phyloP scores from a whole-genome alignment of 2,329 filamentous ascomycete species.

The Curvularia lunata region DNA sequence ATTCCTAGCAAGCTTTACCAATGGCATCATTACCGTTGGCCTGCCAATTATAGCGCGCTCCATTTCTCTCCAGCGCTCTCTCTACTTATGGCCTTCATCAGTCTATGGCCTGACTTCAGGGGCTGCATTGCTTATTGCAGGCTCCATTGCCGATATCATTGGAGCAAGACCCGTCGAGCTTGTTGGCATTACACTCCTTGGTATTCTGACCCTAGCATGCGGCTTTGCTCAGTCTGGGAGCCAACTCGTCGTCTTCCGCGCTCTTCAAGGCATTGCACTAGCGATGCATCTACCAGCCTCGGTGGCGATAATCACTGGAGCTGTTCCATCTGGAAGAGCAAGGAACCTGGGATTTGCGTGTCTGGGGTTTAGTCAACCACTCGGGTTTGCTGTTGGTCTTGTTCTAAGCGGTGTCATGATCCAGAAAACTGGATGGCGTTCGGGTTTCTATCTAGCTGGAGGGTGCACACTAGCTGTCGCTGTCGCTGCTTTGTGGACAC shows the following conservation, averaged over 20 bases:
- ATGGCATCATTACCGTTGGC: slow-evolving; percentile 53
- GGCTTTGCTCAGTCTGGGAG: slow-evolving; percentile 55
- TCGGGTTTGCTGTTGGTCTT: slow-evolving; percentile 60
- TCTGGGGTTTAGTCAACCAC: slow-evolving; percentile 55
- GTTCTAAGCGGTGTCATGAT: slow-evolving; percentile 59
- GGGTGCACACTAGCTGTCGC: slow-evolving; percentile 46
- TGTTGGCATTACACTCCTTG: slow-evolving; percentile 52
- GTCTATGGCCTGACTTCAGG: slow-evolving; percentile 53
- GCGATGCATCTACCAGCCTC: slow-evolving; percentile 57
- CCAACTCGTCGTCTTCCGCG: slow-evolving; percentile 53
- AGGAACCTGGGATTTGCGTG: slow-evolving; percentile 48
- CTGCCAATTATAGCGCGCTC: slow-evolving; percentile 51
- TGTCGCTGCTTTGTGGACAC: slow-evolving; percentile 37
- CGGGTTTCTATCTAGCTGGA: slow-evolving; percentile 53
- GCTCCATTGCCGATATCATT: slow-evolving; percentile 59
- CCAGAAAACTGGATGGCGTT: slow-evolving; percentile 57
- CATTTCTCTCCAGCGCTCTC: slow-evolving; percentile 36
- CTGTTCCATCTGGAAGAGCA: slow-evolving; percentile 32
- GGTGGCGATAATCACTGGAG: slow-evolving; percentile 53
- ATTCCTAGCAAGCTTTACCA: slow-evolving; percentile 42
- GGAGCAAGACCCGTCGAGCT: slow-evolving; percentile 56
- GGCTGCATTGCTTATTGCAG: slow-evolving; percentile 58
- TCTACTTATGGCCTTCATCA: slow-evolving; percentile 45
- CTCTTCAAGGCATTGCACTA: slow-evolving; percentile 55
- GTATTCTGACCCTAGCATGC: slow-evolving; percentile 54